phyloP scores from a whole-genome alignment of 1,284 basidiomycete species.

The Ganoderma lucidum region DNA sequence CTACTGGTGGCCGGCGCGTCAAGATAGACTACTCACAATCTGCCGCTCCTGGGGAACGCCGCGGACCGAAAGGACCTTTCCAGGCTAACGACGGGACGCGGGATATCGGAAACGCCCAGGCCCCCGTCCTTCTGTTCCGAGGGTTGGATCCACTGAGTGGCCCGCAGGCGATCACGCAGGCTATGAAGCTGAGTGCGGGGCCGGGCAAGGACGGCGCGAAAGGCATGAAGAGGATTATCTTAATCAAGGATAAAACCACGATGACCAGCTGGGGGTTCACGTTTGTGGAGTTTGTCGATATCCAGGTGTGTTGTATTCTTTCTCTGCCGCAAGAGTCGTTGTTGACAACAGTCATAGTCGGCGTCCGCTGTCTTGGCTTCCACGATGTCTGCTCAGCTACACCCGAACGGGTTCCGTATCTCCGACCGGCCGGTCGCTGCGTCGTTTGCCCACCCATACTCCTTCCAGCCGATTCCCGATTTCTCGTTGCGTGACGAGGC shows the following conservation, averaged over 20 bases:
- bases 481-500: constrained; percentile 78
- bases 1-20: constrained; percentile 78
- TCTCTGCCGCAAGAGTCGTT: constrained; percentile 1
- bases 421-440: constrained; percentile 86
- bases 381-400: constrained; percentile 82
- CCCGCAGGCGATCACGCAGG: constrained; percentile 83
- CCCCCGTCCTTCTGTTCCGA: constrained; percentile 85
- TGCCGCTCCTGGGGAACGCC: constrained; percentile 72
- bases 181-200: constrained; percentile 75
- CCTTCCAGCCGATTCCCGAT: constrained; percentile 82
- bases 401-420: constrained; percentile 90
- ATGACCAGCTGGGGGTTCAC: constrained; percentile 90
- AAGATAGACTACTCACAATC: constrained; percentile 93
- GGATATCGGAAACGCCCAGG: constrained; percentile 87
- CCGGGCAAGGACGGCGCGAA: constrained; percentile 75
- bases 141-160: constrained; percentile 89
- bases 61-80: constrained; percentile 57
- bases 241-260: constrained; percentile 87
- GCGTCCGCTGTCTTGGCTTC: constrained; percentile 79
- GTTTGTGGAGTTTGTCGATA: constrained; percentile 89
- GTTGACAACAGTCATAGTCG: constrained; percentile 51
- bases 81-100: constrained; percentile 90
- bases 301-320: constrained; percentile 61
- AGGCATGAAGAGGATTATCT: constrained; percentile 85
- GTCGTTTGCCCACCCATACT: constrained; percentile 87